Evolutionary conservation across 2,329 filamentous ascomycete genomes (phyloP).

Genomic region (Colletotrichum salicis): DNA sequence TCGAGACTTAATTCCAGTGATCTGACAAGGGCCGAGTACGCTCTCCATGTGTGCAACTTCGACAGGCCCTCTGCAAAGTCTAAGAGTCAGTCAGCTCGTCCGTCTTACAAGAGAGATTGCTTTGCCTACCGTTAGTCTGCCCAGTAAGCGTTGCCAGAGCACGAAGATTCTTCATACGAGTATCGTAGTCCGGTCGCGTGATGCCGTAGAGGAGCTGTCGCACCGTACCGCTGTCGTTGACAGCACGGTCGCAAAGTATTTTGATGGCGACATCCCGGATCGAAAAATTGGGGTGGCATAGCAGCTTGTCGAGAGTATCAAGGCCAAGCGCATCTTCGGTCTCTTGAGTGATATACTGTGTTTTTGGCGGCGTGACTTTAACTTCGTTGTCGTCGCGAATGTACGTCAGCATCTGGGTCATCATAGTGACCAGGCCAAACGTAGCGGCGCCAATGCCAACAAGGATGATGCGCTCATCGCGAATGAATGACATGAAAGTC

Average conservation of each 20-base stretch:
- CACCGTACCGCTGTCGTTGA: conserved; percentile 67
- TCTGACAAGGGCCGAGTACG: conserved; percentile 67
- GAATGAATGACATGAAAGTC: conserved; percentile 46
- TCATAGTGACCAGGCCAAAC: conserved; percentile 65
- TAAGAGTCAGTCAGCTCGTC: conserved; percentile 38
- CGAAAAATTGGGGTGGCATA: conserved; percentile 77
- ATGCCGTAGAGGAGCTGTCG: conserved; percentile 67
- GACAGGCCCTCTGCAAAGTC: conserved; percentile 52
- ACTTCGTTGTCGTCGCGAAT: conserved; percentile 75
- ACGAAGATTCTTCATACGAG: conserved; percentile 66
- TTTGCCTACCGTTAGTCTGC: conserved; percentile 42
- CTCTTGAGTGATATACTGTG: conserved; percentile 79
- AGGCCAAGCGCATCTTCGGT: conserved; percentile 77
- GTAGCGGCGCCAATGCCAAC: conserved; percentile 67
- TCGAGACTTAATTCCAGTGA: conserved; percentile 67
- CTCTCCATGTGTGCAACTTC: conserved; percentile 60
- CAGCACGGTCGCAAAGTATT: conserved; percentile 65
- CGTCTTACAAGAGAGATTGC: neutral
- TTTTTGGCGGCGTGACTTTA: conserved; percentile 70
- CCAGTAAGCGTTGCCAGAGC: conserved; percentile 66
- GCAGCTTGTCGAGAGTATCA: conserved; percentile 73
- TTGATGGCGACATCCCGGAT: conserved; percentile 75
- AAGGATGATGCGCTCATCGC: conserved; percentile 65
- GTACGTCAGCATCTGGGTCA: conserved; percentile 67
- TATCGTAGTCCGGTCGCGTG: conserved; percentile 67